These are phyloP conservation scores for Metschnikowia amazonensis DNA, from an alignment of 805 yeast species.

Conservation along the genomic window DNA sequence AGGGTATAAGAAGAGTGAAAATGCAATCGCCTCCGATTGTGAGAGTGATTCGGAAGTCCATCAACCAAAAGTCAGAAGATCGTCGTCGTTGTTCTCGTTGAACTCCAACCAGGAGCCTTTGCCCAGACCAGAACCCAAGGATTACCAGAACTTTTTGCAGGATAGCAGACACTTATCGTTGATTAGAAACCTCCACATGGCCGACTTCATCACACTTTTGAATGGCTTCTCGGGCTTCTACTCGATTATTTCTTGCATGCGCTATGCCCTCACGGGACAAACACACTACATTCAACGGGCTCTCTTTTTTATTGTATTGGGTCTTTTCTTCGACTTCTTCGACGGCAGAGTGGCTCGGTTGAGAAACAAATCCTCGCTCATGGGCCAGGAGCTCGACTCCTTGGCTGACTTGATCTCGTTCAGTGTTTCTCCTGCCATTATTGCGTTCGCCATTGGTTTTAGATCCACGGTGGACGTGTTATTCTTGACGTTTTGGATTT, in stretches of 20 bases:
- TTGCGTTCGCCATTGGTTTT: constrained; percentile 89
- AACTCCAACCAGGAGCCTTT: constrained; percentile 54
- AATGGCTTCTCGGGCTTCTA: constrained; percentile 94
- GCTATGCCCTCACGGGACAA: constrained; percentile 70
- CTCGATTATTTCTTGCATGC: constrained; percentile 78
- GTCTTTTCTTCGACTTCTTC: constrained; percentile 91
- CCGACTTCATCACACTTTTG: constrained; percentile 90
- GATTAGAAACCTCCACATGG: constrained; percentile 85
- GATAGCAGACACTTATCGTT: constrained; percentile 85
- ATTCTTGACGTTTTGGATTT: constrained; percentile 74
- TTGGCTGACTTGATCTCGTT: constrained; percentile 92
- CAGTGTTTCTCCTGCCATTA: constrained; percentile 92
- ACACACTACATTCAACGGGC: constrained; percentile 80
- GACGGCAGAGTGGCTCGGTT: constrained; percentile 97
- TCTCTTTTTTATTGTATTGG: constrained; percentile 82
- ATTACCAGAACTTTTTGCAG: constrained; percentile 72
- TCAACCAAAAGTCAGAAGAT: constrained; percentile 39
- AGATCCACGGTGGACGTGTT: constrained; percentile 79
- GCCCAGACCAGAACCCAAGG: constrained; percentile 74
- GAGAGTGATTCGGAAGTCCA: constrained; percentile 29
- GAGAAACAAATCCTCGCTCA: constrained; percentile 83
- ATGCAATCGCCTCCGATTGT: constrained; percentile 36
- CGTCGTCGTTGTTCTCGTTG: constrained; percentile 51
- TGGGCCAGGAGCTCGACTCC: constrained; percentile 98
- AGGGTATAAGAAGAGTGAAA: constrained; percentile 25